These are phyloP conservation scores for Pouteria glomerata DNA, from an alignment of 148 eudicot genomes.

Conservation along the genomic window DNA sequence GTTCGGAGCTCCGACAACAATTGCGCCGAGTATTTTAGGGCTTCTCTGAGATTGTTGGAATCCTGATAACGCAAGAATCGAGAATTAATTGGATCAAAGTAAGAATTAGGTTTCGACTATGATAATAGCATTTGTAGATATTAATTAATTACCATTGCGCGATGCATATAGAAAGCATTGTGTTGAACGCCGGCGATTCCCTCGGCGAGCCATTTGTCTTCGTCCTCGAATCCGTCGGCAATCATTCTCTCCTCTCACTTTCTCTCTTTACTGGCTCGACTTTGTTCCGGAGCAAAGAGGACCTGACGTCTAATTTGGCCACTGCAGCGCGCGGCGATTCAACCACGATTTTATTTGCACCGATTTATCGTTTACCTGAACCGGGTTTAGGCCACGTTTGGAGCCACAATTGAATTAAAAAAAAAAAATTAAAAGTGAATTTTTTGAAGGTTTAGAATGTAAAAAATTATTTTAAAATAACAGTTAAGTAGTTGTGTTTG, in stretches of 20 bases:
- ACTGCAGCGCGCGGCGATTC: not conserved
- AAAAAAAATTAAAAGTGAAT: too few relatives aligned
- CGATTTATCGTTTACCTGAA: not conserved
- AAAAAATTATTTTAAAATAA: too few relatives aligned
- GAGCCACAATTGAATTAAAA: too few relatives aligned
- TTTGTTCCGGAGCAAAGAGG: not conserved
- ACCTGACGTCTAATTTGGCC: not conserved
- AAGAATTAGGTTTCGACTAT: not conserved
- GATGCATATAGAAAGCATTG: slow-evolving; percentile 91
- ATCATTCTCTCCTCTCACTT: slow-evolving; percentile 30
- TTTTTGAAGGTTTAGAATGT: too few relatives aligned
- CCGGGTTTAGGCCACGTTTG: too few relatives aligned
- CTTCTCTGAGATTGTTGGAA: slow-evolving; percentile 79
- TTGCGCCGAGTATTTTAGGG: slow-evolving; percentile 76
- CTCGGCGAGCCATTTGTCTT: slow-evolving; percentile 99
- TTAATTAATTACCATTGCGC: slow-evolving; percentile 56
- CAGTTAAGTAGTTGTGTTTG: too few relatives aligned
- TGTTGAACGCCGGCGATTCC: slow-evolving; percentile 94
- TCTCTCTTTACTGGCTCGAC: slow-evolving; percentile 8
- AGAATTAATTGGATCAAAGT: slow-evolving; percentile 8
- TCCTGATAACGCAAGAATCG: slow-evolving; percentile 40
- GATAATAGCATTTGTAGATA: not conserved
- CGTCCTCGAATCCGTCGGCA: slow-evolving; percentile 68
- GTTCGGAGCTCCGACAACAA: slow-evolving; percentile 95
- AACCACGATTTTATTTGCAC: not conserved